Conservation (phyloP, 305 asterid genomes). For the Petunia hybrid region DNA sequence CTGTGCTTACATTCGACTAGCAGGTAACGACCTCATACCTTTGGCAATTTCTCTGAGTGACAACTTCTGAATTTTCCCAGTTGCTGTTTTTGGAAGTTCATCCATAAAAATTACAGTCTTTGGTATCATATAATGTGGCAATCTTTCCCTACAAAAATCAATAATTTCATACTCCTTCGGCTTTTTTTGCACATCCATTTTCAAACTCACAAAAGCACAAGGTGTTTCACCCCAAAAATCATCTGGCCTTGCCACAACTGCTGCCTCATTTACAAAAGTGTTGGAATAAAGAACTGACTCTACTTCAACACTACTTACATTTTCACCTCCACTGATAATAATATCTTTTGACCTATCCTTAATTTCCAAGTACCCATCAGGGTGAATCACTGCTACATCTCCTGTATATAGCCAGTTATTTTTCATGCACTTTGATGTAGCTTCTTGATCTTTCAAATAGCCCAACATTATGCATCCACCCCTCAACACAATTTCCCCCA, state of each 20-base stretch:
- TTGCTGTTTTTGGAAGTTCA: slow-evolving; percentile 70
- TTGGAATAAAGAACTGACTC: slow-evolving; percentile 67
- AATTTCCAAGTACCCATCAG: slow-evolving; percentile 69
- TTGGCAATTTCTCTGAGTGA: slow-evolving; percentile 55
- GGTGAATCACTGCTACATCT: slow-evolving; percentile 71
- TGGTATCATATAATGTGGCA: slow-evolving; percentile 83
- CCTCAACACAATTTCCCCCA: slow-evolving; percentile 64
- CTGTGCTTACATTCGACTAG: slow-evolving; percentile 27
- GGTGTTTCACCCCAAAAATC: slow-evolving; percentile 79
- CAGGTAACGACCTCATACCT: slow-evolving; percentile 50
- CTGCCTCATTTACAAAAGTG: slow-evolving; percentile 70
- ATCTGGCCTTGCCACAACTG: slow-evolving; percentile 78
- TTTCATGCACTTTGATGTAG: slow-evolving; percentile 54
- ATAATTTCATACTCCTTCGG: slow-evolving; percentile 58
- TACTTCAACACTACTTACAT: slow-evolving; percentile 77
- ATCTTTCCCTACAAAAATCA: slow-evolving; percentile 58
- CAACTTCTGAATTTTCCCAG: slow-evolving; percentile 72
- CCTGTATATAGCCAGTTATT: slow-evolving; percentile 76
- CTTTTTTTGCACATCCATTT: slow-evolving; percentile 44
- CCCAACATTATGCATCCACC: slow-evolving; percentile 70
- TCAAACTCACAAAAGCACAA: slow-evolving; percentile 66
- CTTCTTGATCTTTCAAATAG: slow-evolving; percentile 61
- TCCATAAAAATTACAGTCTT: slow-evolving; percentile 67
- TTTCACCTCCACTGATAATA: slow-evolving; percentile 71
- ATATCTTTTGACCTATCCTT: slow-evolving; percentile 72